Evolutionary conservation across 2,329 filamentous ascomycete genomes (phyloP), one percentile per base, ranked within the genome.

Genomic region (Thyridium curvatum): DNA sequence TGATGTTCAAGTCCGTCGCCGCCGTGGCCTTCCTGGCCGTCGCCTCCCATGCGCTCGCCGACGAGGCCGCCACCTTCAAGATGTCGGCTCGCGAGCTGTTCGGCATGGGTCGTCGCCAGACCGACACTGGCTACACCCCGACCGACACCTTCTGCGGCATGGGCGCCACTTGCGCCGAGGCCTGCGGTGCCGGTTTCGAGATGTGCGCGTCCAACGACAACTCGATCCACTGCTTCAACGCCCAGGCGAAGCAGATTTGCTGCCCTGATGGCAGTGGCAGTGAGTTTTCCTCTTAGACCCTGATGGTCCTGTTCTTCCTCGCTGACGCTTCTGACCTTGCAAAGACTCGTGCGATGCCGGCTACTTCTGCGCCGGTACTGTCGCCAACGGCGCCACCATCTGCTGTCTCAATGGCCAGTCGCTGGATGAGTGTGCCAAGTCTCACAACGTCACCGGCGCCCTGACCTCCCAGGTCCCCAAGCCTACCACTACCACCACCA

Each of bases 391-490:
- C 39, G 61, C 67, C 41, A 80, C 77, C 28, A 72, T 72, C 64
- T 83, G 79, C 66, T 83, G 79, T 59, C 75, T 76, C 32, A 60
- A 79, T 32, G 65, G 61, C 44, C 64, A 74, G 65, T 64, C 69
- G 44, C 64, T 79, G 35, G 59, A 58, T 18, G 59, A 71, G 34
- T 83, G 79, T 58, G 77, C 78, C 40, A 58, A 62, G 38, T 65
- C 61, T 21, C 72, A 71, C 48, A 59, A 55, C 33, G 59, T 74
- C 39, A 61, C 68, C 26, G 74, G 72, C 38, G 58, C 58, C 32
- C 69, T 82, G 39, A 59, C 65, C 37, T 65, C 65, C 36, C 63
- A 70, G 45, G 65, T 68, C 18, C 54, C 66, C 39, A 53, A 60
- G 34, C 57, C 63, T 9, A 59, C 56, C 10, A 50, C 61, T 18